Evolutionary conservation across 1,284 basidiomycete genomes (phyloP).

Genomic region (Pholiota adiposa): DNA sequence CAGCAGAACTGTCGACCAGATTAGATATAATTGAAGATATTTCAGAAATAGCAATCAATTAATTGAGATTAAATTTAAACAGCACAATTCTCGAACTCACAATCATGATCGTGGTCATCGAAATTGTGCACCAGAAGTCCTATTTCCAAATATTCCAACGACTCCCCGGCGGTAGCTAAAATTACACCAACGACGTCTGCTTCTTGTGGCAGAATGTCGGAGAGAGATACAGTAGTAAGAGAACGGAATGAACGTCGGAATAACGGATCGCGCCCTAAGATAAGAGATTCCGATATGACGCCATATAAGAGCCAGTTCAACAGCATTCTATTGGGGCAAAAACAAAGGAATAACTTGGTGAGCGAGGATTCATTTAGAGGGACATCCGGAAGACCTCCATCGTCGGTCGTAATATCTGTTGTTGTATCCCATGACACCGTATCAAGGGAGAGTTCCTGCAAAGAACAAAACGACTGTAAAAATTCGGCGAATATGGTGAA

Average conservation of each 20-base stretch:
- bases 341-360: slow-evolving; percentile 27
- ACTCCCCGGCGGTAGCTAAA: slow-evolving; percentile 26
- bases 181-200: slow-evolving; percentile 22
- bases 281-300: slow-evolving; percentile 16
- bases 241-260: slow-evolving; percentile 17
- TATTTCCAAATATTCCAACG: slow-evolving; percentile 32
- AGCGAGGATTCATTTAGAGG: slow-evolving; percentile 21
- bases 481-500: slow-evolving; percentile 28
- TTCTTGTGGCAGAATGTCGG: slow-evolving; percentile 34
- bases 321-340: slow-evolving; percentile 28
- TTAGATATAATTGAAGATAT: neutral
- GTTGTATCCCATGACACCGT: slow-evolving; percentile 33
- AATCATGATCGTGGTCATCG: slow-evolving; percentile 7
- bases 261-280: slow-evolving; percentile 8
- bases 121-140: slow-evolving; percentile 27
- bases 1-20: slow-evolving; percentile 9
- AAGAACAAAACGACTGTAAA: slow-evolving; percentile 23
- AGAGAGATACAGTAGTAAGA: slow-evolving; percentile 23
- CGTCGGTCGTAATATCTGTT: neutral
- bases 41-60: too few species aligned
- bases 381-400: neutral
- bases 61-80: too few species aligned
- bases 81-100: too few species aligned
- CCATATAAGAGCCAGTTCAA: slow-evolving; percentile 32
- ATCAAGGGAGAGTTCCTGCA: slow-evolving; percentile 31